phyloP scores from a whole-genome alignment of 2,329 filamentous ascomycete genomes.

The Davidsoniella australis region DNA sequence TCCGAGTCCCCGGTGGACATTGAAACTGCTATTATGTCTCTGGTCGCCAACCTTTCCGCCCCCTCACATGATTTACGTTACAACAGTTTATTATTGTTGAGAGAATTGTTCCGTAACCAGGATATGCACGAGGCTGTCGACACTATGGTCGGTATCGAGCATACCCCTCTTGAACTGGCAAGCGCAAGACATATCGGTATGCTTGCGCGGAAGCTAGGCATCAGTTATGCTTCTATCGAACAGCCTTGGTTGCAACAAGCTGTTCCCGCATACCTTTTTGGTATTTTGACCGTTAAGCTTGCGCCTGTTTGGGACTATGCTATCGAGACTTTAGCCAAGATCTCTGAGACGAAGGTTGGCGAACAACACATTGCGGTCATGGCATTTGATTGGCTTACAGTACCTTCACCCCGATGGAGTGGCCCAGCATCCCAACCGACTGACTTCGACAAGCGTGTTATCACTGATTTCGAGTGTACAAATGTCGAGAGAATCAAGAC shows the following conservation, averaged over 20 bases:
- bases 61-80: conserved; percentile 60
- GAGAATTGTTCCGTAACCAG: conserved; percentile 33
- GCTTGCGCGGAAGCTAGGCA: conserved; percentile 62
- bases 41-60: conserved; percentile 58
- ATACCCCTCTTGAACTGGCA: conserved; percentile 59
- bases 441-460: conserved; percentile 22
- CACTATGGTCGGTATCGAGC: conserved; percentile 62
- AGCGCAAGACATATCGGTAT: conserved; percentile 66
- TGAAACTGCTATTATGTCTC: conserved; percentile 42
- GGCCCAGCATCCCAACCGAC: conserved; percentile 23
- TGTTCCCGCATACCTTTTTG: conserved; percentile 72
- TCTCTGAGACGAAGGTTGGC: conserved; percentile 52
- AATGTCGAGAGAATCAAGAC: conserved; percentile 47
- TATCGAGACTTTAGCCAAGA: conserved; percentile 54
- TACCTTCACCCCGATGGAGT: conserved; percentile 37
- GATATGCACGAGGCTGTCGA: conserved; percentile 18
- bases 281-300: conserved; percentile 70
- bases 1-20: conserved; percentile 25
- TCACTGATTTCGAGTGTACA: conserved; percentile 72
- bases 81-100: conserved; percentile 55
- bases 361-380: conserved; percentile 57
- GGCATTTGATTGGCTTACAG: conserved; percentile 61
- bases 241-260: conserved; percentile 52
- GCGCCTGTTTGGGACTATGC: conserved; percentile 79
- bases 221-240: conserved; percentile 41